Base-by-base conservation (phyloP, 2,329 filamentous ascomycete genomes). In the Ophiostoma quercus region DNA sequence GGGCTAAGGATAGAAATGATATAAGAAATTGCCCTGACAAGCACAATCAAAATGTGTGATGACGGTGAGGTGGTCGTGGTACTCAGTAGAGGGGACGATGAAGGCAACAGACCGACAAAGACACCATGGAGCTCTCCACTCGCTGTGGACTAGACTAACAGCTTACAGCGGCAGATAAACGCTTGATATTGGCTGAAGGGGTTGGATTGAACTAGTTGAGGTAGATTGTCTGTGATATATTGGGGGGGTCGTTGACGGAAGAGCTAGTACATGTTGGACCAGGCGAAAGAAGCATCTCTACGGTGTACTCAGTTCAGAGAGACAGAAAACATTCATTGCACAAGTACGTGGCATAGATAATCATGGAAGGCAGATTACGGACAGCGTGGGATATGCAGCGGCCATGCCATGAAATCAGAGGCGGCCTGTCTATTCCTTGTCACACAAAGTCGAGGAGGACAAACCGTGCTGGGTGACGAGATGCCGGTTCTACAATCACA, bases 141-240 rank as follows among this genome's bases (percentile, higher is more conserved):
- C 9, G 22, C 51, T 25, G 47, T 54, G 70, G 71, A 70, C 72
- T 74, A 47, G 69, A 71, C 65, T 74, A 75, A 75, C 51, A 75
- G 7, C 43, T 47, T 75, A 74, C 78, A 81, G 82, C 82, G 81
- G 81, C 75, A 80, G 83, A 79, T 77, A 76, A 79, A 75, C 77
- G 77, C 78, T 79, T 80, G 79, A 85, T 85, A 86, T 86, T 86
- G 84, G 84, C 79, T 81, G 19, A 12, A 11, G 29, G 81, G 77
- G 65, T 57, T 37, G 65, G 65, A 16, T 11, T n/a, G 62, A 9
- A 11, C 43, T 57, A 47, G 34, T 34, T 41, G 6, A 6, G 5
- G 32, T n/a, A 63, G 37, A 51, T 1, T 57, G 54, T 22, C 54
- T 57, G n/a, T 57, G 51, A 57, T 25, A 57, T 57, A n/a, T 57